Evolutionary conservation across 2,329 filamentous ascomycete genomes (phyloP).

Genomic region (Aspergillus sp.): DNA sequence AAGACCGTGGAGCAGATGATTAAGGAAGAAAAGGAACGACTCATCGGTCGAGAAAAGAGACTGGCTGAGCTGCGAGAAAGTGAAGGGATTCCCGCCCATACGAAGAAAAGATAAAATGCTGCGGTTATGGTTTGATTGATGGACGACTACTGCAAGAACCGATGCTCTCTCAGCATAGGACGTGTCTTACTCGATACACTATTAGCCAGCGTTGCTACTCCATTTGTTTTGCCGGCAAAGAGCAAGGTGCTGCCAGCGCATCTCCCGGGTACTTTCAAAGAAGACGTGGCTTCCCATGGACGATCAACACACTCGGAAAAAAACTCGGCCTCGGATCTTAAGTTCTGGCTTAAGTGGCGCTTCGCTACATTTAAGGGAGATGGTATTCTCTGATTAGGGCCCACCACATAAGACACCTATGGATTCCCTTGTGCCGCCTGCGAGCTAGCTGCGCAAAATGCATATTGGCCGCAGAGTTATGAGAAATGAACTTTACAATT

Average conservation of each 20-base stretch:
- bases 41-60: conserved; percentile 61
- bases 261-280: background rate
- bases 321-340: background rate
- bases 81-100: conserved; percentile 40
- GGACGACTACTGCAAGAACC: background rate
- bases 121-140: background rate
- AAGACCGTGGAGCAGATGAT: conserved; percentile 60
- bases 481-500: background rate
- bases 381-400: background rate
- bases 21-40: conserved; percentile 62
- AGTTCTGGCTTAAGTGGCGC: background rate
- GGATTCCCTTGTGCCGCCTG: background rate
- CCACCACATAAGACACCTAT: background rate
- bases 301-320: background rate
- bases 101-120: conserved; percentile 42
- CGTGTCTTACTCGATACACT: background rate
- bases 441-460: background rate
- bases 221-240: background rate
- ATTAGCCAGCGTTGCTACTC: background rate
- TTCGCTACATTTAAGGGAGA: background rate
- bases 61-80: conserved; percentile 53
- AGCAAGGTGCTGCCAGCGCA: background rate
- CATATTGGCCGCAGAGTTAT: background rate
- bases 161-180: background rate
- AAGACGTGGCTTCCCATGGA: background rate